Conservation (phyloP, 129 eudicot species). For the Flaveria sonorensis region DNA sequence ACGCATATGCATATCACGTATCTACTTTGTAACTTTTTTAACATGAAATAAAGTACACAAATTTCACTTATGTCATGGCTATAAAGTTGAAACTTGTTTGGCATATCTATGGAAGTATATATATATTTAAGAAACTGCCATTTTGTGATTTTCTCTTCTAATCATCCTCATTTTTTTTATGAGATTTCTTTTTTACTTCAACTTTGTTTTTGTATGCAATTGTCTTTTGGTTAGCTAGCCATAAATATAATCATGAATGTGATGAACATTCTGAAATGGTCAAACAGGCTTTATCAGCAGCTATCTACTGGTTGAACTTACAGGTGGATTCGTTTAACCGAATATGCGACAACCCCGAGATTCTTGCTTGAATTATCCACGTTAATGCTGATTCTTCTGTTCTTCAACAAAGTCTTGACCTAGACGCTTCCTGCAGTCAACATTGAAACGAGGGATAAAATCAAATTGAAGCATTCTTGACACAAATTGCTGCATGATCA, state of each 20-base stretch:
- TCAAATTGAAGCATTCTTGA: slow-evolving; percentile 3
- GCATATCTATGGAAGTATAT: neutral
- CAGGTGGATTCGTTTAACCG: slow-evolving; percentile 79
- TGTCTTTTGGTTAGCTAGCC: slow-evolving; percentile 17
- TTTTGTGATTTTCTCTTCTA: too few relatives aligned
- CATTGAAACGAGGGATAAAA: slow-evolving; percentile 1
- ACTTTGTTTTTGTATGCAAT: slow-evolving; percentile 17
- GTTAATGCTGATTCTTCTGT: slow-evolving; percentile 55
- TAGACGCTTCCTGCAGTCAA: slow-evolving; percentile 20
- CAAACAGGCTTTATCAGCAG: slow-evolving; percentile 98
- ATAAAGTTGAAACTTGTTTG: neutral
- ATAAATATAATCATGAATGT: slow-evolving; percentile 62
- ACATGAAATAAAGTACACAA: neutral
- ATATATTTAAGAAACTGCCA: neutral
- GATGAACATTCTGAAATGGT: slow-evolving; percentile 66
- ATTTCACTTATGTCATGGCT: neutral
- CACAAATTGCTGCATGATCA: slow-evolving; percentile 17
- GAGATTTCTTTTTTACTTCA: neutral
- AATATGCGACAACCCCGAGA: slow-evolving; percentile 45
- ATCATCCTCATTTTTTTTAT: neutral
- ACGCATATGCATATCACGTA: neutral
- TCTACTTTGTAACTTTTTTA: neutral
- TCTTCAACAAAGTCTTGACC: slow-evolving; percentile 57
- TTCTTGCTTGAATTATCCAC: slow-evolving; percentile 61
- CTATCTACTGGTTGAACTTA: slow-evolving; percentile 99